Conservation (phyloP, 352 stramenopile genomes). For the Plasmopara viticola region DNA sequence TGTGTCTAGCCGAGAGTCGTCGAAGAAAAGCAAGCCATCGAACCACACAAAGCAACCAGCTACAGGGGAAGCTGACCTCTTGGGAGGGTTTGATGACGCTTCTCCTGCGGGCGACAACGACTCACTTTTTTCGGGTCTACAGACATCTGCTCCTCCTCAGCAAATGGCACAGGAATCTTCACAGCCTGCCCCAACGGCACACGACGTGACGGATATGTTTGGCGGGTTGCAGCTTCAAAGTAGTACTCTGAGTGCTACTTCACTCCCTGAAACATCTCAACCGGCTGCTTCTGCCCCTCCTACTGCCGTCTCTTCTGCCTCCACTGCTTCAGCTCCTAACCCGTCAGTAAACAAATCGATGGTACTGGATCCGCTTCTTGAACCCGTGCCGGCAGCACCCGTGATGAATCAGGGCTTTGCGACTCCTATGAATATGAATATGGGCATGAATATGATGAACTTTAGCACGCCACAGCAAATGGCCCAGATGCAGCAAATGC, state of each 20-base stretch:
- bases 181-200: constrained; percentile 21
- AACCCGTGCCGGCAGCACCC: constrained; percentile 44
- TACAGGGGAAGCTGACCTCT: constrained; percentile 49
- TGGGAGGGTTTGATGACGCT: constrained; percentile 64
- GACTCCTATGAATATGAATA: constrained; percentile 38
- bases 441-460: constrained; percentile 63
- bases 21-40: constrained; percentile 24
- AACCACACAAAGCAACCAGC: constrained; percentile 35
- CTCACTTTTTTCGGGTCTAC: constrained; percentile 57
- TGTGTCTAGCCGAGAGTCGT: constrained; percentile 21
- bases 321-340: constrained; percentile 15
- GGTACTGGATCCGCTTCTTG: constrained; percentile 65
- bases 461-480: constrained; percentile 47
- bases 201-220: constrained; percentile 66
- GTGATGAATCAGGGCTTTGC: constrained; percentile 37
- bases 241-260: constrained; percentile 20
- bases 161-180: constrained; percentile 19
- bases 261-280: constrained; percentile 17
- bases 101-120: constrained; percentile 27
- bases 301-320: constrained; percentile 13
- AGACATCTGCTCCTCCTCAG: constrained; percentile 31
- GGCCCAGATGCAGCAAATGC: constrained; percentile 55
- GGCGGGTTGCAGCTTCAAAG: constrained; percentile 62
- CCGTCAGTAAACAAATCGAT: constrained; percentile 32
- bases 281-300: constrained; percentile 5